Base-by-base conservation (phyloP, 177 flowering plant species). In the Vitis hybrid region DNA sequence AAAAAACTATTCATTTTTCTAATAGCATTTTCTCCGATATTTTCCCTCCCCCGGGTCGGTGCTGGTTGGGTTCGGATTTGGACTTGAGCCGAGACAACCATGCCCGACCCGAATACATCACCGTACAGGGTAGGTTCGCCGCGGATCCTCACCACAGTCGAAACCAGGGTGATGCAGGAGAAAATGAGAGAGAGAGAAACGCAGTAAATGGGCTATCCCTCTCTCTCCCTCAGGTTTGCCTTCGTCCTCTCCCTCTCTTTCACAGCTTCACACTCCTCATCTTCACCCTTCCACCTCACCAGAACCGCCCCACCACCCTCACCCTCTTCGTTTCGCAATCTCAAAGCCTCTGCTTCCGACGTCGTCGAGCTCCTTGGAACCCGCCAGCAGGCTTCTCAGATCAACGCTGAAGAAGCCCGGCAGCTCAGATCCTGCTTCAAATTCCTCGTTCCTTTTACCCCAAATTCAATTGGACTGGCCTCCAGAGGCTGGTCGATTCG, bases 381-480 rank as follows among this genome's bases (percentile, higher is more conserved):
- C 59, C 67, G 72, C 58, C 77, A 78, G 30, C 82, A 82, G 65
- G 83, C 98, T 52, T 70, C 85, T 3, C 45, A 75, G 3, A 69
- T 92, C 77, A 75, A 82, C 69, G 68, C 84, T 4, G 40, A 62
- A 11, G 77, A 77, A 15, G 89, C 97, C 23, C 14, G 30, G 3
- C 67, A 81, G 7, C 90, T 91, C 77, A 66, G 67, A 17, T 89
- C 94, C 7, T 95, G 98, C 81, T 69, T 95, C 72, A 86, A 85
- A 34, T 95, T 95, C 75, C 90, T 95, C 45, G 98, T 84, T 1
- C 99, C 99, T 23, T 82, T 82, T 66, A n/a, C 75, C 60, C 89
- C 86, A 2, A 63, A 2, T 13, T 51, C 12, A 0, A 5, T 12
- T 19, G 58, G 52, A 19, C 11, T 58, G 45, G 69, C 56, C 14